These are phyloP conservation scores for Quercus aquifolioides DNA, from an alignment of 306 rosid genomes.

Conservation along the genomic window DNA sequence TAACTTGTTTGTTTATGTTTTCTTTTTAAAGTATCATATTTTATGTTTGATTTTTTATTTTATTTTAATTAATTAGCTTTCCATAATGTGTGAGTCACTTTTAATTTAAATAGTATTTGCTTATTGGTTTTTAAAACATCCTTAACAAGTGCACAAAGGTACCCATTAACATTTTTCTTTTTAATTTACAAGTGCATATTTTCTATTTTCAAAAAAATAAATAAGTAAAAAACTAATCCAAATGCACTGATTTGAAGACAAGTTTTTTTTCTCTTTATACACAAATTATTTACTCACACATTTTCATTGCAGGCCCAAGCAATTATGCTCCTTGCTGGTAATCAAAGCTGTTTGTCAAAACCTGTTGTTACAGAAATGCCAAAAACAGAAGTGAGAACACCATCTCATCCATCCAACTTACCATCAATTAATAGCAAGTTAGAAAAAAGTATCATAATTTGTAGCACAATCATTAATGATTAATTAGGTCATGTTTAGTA, in stretches of 20 bases:
- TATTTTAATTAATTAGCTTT: too few relatives aligned
- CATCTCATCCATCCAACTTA: background rate
- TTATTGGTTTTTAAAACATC: too few relatives aligned
- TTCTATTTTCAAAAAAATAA: too few relatives aligned
- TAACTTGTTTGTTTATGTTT: background rate
- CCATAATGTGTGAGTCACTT: rapidly evolving
- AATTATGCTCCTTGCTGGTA: constrained; percentile 13
- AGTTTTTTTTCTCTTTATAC: background rate
- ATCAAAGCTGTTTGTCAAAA: constrained; percentile 2
- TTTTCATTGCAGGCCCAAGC: constrained; percentile 20
- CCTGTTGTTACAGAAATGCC: background rate
- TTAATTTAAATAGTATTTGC: too few relatives aligned
- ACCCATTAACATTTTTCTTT: too few relatives aligned
- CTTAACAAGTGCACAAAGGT: too few relatives aligned
- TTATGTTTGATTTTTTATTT: too few relatives aligned
- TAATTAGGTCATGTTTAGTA: background rate
- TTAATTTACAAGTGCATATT: too few relatives aligned
- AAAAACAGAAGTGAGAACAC: background rate
- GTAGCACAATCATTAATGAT: background rate
- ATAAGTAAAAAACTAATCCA: too few relatives aligned
- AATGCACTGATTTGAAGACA: too few relatives aligned
- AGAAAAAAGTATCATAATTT: background rate
- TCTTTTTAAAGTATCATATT: too few relatives aligned
- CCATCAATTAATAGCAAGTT: background rate
- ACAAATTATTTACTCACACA: background rate